Percentiles rank a stretch among this genome's conserved stretches.
These are phyloP conservation scores for Ogataea populi-albae DNA, from an alignment of 805 yeast species.

Conservation along the genomic window DNA sequence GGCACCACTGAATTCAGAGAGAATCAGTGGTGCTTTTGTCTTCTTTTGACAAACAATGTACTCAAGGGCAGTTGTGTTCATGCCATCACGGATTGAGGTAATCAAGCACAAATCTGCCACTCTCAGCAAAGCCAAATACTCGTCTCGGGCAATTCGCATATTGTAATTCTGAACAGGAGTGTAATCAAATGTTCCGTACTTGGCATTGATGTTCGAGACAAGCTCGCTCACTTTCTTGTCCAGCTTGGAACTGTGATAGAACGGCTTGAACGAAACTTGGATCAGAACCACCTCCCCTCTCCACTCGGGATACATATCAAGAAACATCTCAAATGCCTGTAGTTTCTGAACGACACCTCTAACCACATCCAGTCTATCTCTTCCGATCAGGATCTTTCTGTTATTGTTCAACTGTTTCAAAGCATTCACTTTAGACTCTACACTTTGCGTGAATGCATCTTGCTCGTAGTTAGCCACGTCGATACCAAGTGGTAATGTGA, in stretches of 20 bases:
- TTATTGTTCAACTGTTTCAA: constrained; percentile 61
- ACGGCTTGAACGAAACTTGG: constrained; percentile 86
- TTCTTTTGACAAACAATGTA: constrained; percentile 83
- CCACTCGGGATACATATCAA: constrained; percentile 93
- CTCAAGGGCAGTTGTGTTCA: constrained; percentile 93
- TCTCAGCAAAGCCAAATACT: constrained; percentile 81
- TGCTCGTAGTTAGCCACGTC: constrained; percentile 66
- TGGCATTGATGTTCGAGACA: constrained; percentile 77
- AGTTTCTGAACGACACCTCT: constrained; percentile 93
- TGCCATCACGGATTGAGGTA: constrained; percentile 91
- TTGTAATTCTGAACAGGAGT: constrained; percentile 93
- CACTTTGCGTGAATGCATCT: constrained; percentile 51
- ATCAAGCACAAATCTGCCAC: constrained; percentile 89
- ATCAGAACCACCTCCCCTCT: constrained; percentile 74
- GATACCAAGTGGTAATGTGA: constrained; percentile 84
- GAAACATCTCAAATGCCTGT: constrained; percentile 83
- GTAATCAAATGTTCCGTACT: constrained; percentile 76
- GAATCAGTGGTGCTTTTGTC: constrained; percentile 69
- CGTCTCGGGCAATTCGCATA: constrained; percentile 82
- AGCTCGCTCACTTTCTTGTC: constrained; percentile 84
- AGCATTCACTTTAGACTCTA: constrained; percentile 62
- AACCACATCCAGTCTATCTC: constrained; percentile 89
- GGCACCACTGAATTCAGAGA: constrained; percentile 93
- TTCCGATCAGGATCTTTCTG: constrained; percentile 82
- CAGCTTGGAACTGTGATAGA: constrained; percentile 55